Conservation (phyloP, 2,329 filamentous ascomycete species). For the Scytalidium lignicola region DNA sequence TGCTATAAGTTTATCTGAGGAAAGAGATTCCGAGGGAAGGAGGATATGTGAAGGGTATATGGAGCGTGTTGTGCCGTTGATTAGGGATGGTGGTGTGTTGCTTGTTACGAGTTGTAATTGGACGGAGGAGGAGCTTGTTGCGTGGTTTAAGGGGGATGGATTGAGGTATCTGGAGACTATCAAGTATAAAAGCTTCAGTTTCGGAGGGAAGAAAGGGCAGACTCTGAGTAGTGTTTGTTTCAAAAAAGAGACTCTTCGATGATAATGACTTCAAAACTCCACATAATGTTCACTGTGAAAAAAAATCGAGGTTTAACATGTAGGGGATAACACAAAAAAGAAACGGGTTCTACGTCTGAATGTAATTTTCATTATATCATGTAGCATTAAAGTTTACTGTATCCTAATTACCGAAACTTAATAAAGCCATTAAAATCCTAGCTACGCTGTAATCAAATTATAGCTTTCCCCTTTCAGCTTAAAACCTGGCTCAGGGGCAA, state of each 20-base stretch:
- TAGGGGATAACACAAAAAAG: no score
- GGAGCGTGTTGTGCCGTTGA: constrained; percentile 59
- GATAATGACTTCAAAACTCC: no score
- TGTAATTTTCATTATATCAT: no score
- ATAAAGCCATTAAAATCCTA: no score
- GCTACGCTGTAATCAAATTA: background rate
- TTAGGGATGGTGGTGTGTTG: constrained; percentile 67
- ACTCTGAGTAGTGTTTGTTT: constrained; percentile 87
- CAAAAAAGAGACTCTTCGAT: constrained; percentile 35
- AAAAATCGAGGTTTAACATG: no score
- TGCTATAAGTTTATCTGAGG: constrained; percentile 73
- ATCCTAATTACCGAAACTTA: no score
- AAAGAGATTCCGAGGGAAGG: constrained; percentile 45
- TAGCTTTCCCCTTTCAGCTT: constrained; percentile 1
- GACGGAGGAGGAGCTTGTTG: constrained; percentile 80
- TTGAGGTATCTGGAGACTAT: constrained; percentile 59
- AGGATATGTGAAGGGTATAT: constrained; percentile 73
- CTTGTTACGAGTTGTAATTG: constrained; percentile 96
- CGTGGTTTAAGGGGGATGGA: constrained; percentile 67
- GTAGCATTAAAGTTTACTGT: no score
- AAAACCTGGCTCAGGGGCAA: constrained; percentile 21
- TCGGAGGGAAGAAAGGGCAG: constrained; percentile 83
- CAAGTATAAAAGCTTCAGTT: constrained; percentile 80
- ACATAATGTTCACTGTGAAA: no score
- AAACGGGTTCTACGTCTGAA: no score